Percentiles rank a stretch among this genome's conserved stretches.
Conservation (phyloP, 2,329 filamentous ascomycete species). For the Aspergillus hortae region DNA sequence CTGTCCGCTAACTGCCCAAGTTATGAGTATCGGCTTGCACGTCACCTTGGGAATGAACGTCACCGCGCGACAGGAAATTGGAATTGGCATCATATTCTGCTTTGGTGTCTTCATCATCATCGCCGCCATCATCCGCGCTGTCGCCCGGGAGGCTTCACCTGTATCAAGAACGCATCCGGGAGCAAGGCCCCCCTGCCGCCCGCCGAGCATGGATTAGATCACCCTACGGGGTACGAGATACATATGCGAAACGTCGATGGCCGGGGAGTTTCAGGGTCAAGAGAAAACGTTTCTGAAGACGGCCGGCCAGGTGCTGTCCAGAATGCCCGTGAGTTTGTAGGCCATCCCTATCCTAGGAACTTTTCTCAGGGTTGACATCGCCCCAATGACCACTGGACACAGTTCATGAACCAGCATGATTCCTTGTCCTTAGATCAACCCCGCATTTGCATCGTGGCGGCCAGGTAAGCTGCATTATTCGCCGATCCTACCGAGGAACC, state of each 20-base stretch:
- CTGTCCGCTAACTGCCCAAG: slow-evolving; percentile 12
- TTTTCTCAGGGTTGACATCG: no score
- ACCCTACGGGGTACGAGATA: not conserved
- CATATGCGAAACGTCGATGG: not conserved
- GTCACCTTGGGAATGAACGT: slow-evolving; percentile 27
- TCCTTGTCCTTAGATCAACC: not conserved
- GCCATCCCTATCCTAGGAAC: not conserved
- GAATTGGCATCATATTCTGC: slow-evolving; percentile 24
- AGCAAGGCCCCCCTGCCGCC: not conserved
- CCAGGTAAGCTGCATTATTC: not conserved
- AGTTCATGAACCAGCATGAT: not conserved
- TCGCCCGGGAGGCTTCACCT: no score
- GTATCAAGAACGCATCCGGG: not conserved
- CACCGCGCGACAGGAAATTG: slow-evolving; percentile 23
- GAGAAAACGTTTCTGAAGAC: not conserved
- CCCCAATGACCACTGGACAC: no score
- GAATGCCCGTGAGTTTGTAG: not conserved
- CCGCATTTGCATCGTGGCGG: not conserved
- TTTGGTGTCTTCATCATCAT: slow-evolving; percentile 23
- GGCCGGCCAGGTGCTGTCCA: not conserved
- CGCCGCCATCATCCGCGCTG: slow-evolving; percentile 5
- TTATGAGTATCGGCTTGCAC: slow-evolving; percentile 28
- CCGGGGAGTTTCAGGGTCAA: not conserved
- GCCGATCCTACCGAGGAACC: slow-evolving; percentile 1
- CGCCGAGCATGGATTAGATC: not conserved